A percentile compares a stretch with the other conserved stretches of the same genome.
Conservation (phyloP, 352 stramenopile species). For the Phytopythium sindhum region DNA sequence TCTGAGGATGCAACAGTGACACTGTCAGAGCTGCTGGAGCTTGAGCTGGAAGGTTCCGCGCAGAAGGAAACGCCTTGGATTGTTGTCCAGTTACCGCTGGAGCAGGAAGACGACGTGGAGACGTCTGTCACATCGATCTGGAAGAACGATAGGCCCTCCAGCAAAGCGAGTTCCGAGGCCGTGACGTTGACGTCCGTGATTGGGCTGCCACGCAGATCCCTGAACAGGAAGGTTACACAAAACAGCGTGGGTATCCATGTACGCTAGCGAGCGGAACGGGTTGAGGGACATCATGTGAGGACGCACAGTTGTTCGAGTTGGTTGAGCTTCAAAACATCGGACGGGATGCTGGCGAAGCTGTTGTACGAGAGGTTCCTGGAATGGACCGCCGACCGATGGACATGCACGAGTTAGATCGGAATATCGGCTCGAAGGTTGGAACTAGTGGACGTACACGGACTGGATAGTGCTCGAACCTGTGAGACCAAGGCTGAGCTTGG, state of each 20-base stretch:
- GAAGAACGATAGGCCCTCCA: conserved; percentile 24
- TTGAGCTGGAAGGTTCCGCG: background rate
- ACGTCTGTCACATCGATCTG: background rate
- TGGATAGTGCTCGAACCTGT: conserved; percentile 7
- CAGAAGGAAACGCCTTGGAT: conserved; percentile 10
- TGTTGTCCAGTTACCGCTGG: conserved; percentile 8
- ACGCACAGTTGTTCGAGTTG: conserved; percentile 19
- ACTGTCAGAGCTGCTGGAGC: background rate
- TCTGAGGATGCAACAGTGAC: background rate
- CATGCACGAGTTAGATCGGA: background rate
- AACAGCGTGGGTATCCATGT: background rate
- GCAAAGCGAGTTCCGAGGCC: conserved; percentile 18
- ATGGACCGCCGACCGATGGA: background rate
- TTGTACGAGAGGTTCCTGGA: conserved; percentile 38
- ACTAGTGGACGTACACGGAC: conserved; percentile 10
- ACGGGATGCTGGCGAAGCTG: conserved; percentile 24
- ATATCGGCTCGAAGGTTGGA: background rate
- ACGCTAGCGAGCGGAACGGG: background rate
- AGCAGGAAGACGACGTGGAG: conserved; percentile 1
- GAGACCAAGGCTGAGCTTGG: conserved; percentile 9
- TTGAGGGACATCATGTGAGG: background rate
- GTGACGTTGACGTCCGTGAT: conserved; percentile 40
- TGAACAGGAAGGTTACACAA: background rate
- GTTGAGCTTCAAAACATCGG: conserved; percentile 19
- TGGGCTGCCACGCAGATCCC: conserved; percentile 20